Percentiles rank a stretch among this genome's conserved stretches.
These are phyloP conservation scores for Ricinus communis DNA, from an alignment of 345 rosid species.

Conservation along the genomic window DNA sequence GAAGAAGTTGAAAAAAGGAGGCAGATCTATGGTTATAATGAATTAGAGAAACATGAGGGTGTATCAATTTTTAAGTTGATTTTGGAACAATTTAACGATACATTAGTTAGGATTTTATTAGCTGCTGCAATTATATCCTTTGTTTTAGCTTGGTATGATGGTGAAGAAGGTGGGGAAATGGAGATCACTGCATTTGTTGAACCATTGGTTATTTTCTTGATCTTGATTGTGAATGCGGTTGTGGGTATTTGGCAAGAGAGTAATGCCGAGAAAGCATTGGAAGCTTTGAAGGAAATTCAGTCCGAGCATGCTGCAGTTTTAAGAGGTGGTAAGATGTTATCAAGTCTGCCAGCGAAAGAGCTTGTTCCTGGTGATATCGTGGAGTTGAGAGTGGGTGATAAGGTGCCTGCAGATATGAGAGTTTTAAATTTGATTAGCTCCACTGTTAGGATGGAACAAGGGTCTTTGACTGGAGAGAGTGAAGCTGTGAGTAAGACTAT, in stretches of 20 bases:
- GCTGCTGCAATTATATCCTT: constrained; percentile 78
- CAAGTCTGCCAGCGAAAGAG: constrained; percentile 64
- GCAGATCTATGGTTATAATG: constrained; percentile 64
- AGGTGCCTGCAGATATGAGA: constrained; percentile 93
- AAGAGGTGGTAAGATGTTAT: constrained; percentile 55
- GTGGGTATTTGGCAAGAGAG: constrained; percentile 95
- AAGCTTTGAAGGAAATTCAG: constrained; percentile 91
- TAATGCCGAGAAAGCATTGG: constrained; percentile 88
- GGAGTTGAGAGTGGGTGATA: constrained; percentile 83
- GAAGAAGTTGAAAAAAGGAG: constrained; percentile 55
- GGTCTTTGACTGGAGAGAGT: constrained; percentile 92
- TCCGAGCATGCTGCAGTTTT: constrained; percentile 69
- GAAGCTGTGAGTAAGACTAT: constrained; percentile 83
- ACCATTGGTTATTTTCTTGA: constrained; percentile 86
- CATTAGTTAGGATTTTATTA: constrained; percentile 76
- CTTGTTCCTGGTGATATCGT: constrained; percentile 94
- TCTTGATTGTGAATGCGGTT: constrained; percentile 83
- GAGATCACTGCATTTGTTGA: constrained; percentile 85
- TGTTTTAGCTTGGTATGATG: constrained; percentile 74
- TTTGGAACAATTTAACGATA: constrained; percentile 80
- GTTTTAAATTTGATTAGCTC: constrained; percentile 66
- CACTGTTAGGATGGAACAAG: constrained; percentile 77
- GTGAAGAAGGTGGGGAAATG: constrained; percentile 91
- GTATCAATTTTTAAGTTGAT: constrained; percentile 60
- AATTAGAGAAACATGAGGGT: constrained; percentile 78